Evolutionary conservation across 441 rosid species (phyloP).

Genomic region (Manihot esculenta): DNA sequence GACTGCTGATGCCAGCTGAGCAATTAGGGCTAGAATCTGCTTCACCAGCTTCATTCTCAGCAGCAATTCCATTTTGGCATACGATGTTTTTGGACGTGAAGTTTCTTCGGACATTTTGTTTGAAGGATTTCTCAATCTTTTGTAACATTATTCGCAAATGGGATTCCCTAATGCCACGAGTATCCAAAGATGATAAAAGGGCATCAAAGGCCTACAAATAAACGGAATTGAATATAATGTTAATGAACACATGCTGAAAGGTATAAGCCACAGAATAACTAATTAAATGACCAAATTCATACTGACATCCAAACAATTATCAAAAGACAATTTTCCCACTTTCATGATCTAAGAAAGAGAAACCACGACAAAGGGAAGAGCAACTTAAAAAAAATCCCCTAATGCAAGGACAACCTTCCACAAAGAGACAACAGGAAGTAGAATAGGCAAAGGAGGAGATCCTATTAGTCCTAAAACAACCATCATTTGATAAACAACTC

Average conservation of each 20-base stretch:
- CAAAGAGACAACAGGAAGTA: neutral
- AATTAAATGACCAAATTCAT: neutral
- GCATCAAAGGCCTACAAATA: slow-evolving; percentile 77
- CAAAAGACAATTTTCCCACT: neutral
- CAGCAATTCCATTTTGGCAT: slow-evolving; percentile 34
- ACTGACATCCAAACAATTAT: slow-evolving; percentile 1
- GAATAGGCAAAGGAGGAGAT: neutral
- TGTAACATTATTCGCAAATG: slow-evolving; percentile 86
- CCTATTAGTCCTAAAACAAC: neutral
- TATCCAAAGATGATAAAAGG: slow-evolving; percentile 75
- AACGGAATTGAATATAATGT: slow-evolving; percentile 12
- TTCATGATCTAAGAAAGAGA: neutral
- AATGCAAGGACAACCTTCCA: neutral
- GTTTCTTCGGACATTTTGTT: slow-evolving; percentile 53
- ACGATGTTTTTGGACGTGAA: slow-evolving; percentile 28
- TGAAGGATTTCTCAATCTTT: slow-evolving; percentile 81
- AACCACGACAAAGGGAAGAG: too few species aligned
- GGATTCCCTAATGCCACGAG: slow-evolving; percentile 92
- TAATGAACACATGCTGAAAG: slow-evolving; percentile 11
- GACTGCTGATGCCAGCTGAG: slow-evolving; percentile 47
- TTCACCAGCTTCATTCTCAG: slow-evolving; percentile 42
- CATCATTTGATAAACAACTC: neutral
- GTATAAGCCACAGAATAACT: slow-evolving; percentile 9
- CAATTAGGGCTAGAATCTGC: slow-evolving; percentile 37
- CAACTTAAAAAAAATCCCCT: neutral